phyloP scores from a whole-genome alignment of 2,329 filamentous ascomycete species.

The Tympanopsis confertula region DNA sequence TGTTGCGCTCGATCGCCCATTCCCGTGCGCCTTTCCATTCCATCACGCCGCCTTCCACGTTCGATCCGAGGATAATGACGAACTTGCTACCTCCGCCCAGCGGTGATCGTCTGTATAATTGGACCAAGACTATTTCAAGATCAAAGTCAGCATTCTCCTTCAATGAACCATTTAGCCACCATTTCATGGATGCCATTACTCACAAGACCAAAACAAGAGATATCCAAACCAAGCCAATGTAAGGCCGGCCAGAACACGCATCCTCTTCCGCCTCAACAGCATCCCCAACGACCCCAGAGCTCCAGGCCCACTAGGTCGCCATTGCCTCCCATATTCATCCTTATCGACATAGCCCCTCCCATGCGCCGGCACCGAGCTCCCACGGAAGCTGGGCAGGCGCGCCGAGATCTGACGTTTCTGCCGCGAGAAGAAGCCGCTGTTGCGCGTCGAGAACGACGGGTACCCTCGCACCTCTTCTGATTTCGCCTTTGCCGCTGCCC shows the following conservation, averaged over 20 bases:
- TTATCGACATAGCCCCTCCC: slow-evolving; percentile 37
- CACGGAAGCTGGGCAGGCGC: slow-evolving; percentile 63
- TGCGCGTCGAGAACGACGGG: slow-evolving; percentile 66
- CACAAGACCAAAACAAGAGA: not conserved
- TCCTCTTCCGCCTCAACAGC: not conserved
- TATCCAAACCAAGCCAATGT: not conserved
- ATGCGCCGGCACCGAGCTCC: slow-evolving; percentile 63
- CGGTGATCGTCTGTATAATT: slow-evolving; percentile 56
- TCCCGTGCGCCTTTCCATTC: slow-evolving; percentile 96
- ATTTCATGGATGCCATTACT: not conserved
- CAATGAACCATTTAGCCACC: too few species aligned
- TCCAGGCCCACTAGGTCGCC: slow-evolving; percentile 31
- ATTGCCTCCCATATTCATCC: slow-evolving; percentile 27
- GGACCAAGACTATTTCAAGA: slow-evolving; percentile 20
- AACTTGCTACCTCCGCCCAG: slow-evolving; percentile 81
- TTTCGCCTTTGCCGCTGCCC: slow-evolving; percentile 71
- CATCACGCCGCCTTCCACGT: slow-evolving; percentile 94
- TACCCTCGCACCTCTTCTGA: slow-evolving; percentile 66
- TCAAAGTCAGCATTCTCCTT: not conserved
- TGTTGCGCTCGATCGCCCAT: slow-evolving; percentile 96
- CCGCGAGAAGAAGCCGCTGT: slow-evolving; percentile 76
- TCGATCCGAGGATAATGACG: slow-evolving; percentile 86
- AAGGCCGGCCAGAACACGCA: not conserved
- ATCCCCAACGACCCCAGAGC: slow-evolving; percentile 25
- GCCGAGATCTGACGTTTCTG: slow-evolving; percentile 73